A percentile compares a stretch with the other conserved stretches of the same genome.
Conservation (phyloP, 2,329 filamentous ascomycete genomes). For the Sarocladium strictum region DNA sequence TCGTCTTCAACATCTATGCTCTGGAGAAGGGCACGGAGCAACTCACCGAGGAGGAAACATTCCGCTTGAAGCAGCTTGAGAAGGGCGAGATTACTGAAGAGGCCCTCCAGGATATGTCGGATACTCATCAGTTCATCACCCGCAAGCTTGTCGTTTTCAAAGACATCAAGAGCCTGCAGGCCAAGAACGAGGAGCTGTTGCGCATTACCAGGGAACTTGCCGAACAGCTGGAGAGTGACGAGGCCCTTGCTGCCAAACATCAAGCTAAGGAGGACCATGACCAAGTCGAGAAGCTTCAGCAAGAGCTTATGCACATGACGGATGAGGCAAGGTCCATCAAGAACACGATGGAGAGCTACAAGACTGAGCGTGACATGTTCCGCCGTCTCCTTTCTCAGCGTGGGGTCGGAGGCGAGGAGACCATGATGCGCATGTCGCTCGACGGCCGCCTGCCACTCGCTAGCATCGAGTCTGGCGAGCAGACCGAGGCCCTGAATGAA, state of each 20-base stretch:
- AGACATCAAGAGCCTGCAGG: slow-evolving; percentile 75
- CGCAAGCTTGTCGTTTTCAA: slow-evolving; percentile 87
- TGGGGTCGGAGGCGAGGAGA: slow-evolving; percentile 54
- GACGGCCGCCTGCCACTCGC: slow-evolving; percentile 53
- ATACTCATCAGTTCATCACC: slow-evolving; percentile 84
- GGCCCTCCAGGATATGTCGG: slow-evolving; percentile 66
- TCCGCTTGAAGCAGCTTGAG: slow-evolving; percentile 71
- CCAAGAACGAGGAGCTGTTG: slow-evolving; percentile 80
- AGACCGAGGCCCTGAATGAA: slow-evolving; percentile 60
- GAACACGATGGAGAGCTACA: slow-evolving; percentile 83
- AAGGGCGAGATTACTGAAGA: slow-evolving; percentile 69
- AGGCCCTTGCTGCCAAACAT: slow-evolving; percentile 63
- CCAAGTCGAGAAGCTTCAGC: slow-evolving; percentile 66
- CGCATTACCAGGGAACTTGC: slow-evolving; percentile 79
- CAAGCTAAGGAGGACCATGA: slow-evolving; percentile 60
- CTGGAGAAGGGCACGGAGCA: slow-evolving; percentile 72
- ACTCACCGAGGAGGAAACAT: slow-evolving; percentile 64
- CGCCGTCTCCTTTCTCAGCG: slow-evolving; percentile 82
- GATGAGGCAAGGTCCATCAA: slow-evolving; percentile 81
- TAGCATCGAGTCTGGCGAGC: slow-evolving; percentile 51
- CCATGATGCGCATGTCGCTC: slow-evolving; percentile 66
- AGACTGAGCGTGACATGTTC: slow-evolving; percentile 96
- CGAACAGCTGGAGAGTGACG: slow-evolving; percentile 85
- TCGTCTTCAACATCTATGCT: slow-evolving; percentile 80
- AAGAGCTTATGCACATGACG: slow-evolving; percentile 67